These are phyloP conservation scores for Raffaelea ambrosiae DNA, from an alignment of 2,329 filamentous ascomycete genomes.

Conservation along the genomic window DNA sequence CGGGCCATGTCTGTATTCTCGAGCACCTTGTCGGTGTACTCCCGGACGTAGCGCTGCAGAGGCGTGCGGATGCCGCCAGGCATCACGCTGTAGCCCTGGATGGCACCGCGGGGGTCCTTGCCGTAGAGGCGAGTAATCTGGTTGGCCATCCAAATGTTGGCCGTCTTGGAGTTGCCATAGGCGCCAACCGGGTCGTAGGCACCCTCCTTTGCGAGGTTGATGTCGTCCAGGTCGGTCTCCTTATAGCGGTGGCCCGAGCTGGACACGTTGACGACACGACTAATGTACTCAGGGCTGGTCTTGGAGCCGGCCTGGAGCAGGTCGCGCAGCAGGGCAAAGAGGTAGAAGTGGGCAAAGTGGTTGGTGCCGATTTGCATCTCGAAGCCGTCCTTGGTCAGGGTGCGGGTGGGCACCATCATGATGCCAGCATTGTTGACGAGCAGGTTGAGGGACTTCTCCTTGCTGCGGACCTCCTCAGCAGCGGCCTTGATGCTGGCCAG, in stretches of 20 bases:
- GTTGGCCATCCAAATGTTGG: slow-evolving; percentile 38
- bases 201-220: slow-evolving; percentile 23
- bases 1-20: neutral
- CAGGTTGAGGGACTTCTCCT: slow-evolving; percentile 14
- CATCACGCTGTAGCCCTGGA: slow-evolving; percentile 33
- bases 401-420: slow-evolving; percentile 26
- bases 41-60: slow-evolving; percentile 19
- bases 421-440: slow-evolving; percentile 37
- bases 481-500: slow-evolving; percentile 24
- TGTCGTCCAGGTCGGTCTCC: slow-evolving; percentile 27
- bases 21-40: slow-evolving; percentile 11
- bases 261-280: slow-evolving; percentile 35
- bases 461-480: slow-evolving; percentile 20
- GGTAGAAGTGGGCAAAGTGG: slow-evolving; percentile 43
- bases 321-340: slow-evolving; percentile 38
- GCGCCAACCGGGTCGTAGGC: slow-evolving; percentile 24
- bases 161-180: slow-evolving; percentile 35
- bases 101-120: slow-evolving; percentile 14
- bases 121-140: slow-evolving; percentile 36
- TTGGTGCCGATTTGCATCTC: slow-evolving; percentile 44
- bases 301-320: slow-evolving; percentile 29
- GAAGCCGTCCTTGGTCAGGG: slow-evolving; percentile 32
- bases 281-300: slow-evolving; percentile 22
- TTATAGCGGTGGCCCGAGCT: slow-evolving; percentile 29
- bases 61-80: slow-evolving; percentile 31